These are phyloP conservation scores for Eimeria necatrix DNA, from an alignment of 169 alveolate genomes.

Conservation along the genomic window DNA sequence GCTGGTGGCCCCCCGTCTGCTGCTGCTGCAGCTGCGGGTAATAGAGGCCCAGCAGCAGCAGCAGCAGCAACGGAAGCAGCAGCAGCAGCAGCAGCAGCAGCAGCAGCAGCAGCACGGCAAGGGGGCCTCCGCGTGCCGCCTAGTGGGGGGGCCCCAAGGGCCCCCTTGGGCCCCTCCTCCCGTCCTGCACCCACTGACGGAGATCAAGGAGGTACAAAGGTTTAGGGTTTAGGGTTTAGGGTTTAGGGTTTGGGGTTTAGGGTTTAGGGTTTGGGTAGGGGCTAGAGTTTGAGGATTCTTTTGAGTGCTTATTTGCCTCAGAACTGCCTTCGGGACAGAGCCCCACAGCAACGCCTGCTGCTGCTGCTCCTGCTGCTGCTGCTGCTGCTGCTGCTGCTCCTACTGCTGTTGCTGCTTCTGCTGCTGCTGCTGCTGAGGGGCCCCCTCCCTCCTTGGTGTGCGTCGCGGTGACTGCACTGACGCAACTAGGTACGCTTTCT, in stretches of 20 bases:
- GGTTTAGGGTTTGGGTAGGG: constrained; percentile 61
- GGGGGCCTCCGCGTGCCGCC: background rate
- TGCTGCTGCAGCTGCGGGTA: too few relatives aligned
- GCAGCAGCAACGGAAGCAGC: background rate
- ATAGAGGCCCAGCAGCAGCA: too few relatives aligned
- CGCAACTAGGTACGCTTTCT: too few relatives aligned
- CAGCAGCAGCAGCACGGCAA: background rate
- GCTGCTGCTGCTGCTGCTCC: constrained; percentile 9
- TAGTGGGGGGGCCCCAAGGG: background rate
- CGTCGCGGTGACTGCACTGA: too few relatives aligned
- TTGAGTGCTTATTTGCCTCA: background rate
- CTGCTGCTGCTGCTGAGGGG: too few relatives aligned
- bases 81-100: background rate
- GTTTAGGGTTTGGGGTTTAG: constrained; percentile 54
- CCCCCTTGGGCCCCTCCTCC: background rate
- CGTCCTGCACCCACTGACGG: background rate
- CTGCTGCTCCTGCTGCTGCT: background rate
- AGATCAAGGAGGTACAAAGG: background rate
- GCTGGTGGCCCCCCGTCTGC: background rate
- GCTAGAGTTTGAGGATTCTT: background rate
- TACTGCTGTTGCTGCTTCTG: too few relatives aligned
- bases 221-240: background rate
- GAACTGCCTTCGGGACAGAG: background rate
- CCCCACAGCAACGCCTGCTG: background rate
- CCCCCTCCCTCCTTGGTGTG: too few relatives aligned